phyloP scores from a whole-genome alignment of 1,284 basidiomycete species.

The Boletellus deceptivus region DNA sequence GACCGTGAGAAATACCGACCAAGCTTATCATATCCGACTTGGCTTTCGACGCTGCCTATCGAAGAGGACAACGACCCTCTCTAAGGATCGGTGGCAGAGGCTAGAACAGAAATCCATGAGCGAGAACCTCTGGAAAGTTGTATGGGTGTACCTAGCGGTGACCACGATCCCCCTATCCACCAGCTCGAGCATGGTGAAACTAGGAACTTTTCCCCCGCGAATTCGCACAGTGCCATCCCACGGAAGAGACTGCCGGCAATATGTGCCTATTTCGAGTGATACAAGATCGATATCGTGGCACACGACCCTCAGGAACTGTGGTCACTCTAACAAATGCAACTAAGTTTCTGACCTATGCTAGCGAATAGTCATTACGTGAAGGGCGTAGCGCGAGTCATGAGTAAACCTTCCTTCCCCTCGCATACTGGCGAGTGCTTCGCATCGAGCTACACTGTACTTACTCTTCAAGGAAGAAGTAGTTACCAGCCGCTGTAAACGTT shows the following conservation, averaged over 20 bases:
- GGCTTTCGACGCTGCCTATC: too few relatives aligned
- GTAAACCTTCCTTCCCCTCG: constrained; percentile 15
- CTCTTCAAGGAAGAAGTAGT: constrained; percentile 91
- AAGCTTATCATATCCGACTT: background rate
- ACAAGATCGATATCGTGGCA: constrained; percentile 1
- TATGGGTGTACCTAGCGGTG: too few relatives aligned
- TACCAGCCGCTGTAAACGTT: constrained; percentile 57
- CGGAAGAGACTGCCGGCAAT: background rate
- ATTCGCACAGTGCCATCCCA: background rate
- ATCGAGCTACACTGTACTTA: constrained; percentile 32
- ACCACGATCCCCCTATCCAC: too few relatives aligned
- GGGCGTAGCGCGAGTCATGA: constrained; percentile 3
- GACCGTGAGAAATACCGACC: background rate
- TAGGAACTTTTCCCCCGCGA: background rate
- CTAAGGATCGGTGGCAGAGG: constrained; percentile 8
- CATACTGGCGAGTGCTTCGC: background rate
- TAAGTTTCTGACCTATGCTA: constrained; percentile 13
- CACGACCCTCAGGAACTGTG: background rate
- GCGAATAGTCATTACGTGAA: constrained; percentile 4
- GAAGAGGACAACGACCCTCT: constrained; percentile 9
- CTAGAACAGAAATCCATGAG: background rate
- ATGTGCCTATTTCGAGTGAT: too few relatives aligned
- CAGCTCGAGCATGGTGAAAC: background rate
- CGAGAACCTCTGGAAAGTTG: too few relatives aligned
- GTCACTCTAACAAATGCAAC: constrained; percentile 13